These are phyloP conservation scores for Mycotypha africana DNA, from an alignment of 371 early-diverging fungal species.

Conservation along the genomic window DNA sequence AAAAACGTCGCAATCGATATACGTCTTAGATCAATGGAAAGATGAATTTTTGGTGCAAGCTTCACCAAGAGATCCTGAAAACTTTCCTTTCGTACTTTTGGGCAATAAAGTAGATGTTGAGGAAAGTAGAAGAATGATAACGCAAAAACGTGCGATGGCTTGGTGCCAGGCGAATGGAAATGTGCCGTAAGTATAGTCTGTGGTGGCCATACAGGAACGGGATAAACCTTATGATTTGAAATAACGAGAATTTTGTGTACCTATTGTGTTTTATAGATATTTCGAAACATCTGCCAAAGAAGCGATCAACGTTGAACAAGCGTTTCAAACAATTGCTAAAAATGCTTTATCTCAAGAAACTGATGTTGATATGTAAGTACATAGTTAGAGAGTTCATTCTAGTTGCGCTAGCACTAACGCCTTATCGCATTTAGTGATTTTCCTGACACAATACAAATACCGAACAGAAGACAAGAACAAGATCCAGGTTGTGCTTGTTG, in stretches of 20 bases:
- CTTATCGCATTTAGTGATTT: constrained; percentile 74
- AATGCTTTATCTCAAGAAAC: constrained; percentile 91
- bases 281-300: constrained; percentile 97
- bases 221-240: too few relatives aligned
- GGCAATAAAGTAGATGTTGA: constrained; percentile 97
- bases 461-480: constrained; percentile 62
- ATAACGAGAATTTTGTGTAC: too few relatives aligned
- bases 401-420: too few relatives aligned
- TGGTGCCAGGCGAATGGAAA: constrained; percentile 91
- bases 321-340: constrained; percentile 93
- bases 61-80: constrained; percentile 65
- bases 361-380: constrained; percentile 76
- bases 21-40: constrained; percentile 73
- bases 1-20: too few relatives aligned
- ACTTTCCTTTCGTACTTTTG: constrained; percentile 83
- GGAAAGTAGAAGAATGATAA: constrained; percentile 83
- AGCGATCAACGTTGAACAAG: constrained; percentile 94
- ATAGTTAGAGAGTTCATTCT: too few relatives aligned
- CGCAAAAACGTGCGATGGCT: constrained; percentile 50
- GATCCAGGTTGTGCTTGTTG: constrained; percentile 49
- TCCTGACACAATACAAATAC: constrained; percentile 89
- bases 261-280: constrained; percentile 39
- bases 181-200: constrained; percentile 76
- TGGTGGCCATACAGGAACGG: too few relatives aligned
- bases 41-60: constrained; percentile 85